Conservation (phyloP, 768 basidiomycete genomes). For the Russula brevipes region DNA sequence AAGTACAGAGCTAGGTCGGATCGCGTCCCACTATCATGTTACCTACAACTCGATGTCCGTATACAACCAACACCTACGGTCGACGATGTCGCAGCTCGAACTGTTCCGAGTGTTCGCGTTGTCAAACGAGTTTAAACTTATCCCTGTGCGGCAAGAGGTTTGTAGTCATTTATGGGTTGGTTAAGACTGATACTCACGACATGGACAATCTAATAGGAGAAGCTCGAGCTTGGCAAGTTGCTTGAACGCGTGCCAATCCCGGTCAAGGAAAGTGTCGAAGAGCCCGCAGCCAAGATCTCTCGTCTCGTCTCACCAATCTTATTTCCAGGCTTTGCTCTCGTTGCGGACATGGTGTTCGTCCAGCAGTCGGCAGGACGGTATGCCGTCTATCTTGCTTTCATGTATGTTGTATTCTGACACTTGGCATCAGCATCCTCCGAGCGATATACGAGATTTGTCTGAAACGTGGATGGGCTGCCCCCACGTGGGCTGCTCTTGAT, state of each 20-base stretch:
- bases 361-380: slow-evolving; percentile 94
- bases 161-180: slow-evolving; percentile 13
- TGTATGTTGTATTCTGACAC: slow-evolving; percentile 5
- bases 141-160: slow-evolving; percentile 76
- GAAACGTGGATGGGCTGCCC: slow-evolving; percentile 96
- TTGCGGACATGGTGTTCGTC: slow-evolving; percentile 93
- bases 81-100: slow-evolving; percentile 84
- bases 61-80: slow-evolving; percentile 89
- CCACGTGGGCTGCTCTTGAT: slow-evolving; percentile 85
- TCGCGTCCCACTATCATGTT: slow-evolving; percentile 94
- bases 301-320: not conserved
- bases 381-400: slow-evolving; percentile 22
- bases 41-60: slow-evolving; percentile 93
- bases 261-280: slow-evolving; percentile 93
- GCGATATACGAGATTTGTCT: slow-evolving; percentile 98
- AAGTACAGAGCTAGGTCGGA: slow-evolving; percentile 87
- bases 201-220: slow-evolving; percentile 46
- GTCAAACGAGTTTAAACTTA: slow-evolving; percentile 90
- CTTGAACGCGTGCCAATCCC: slow-evolving; percentile 95
- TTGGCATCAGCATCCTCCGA: slow-evolving; percentile 64
- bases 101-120: slow-evolving; percentile 93
- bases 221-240: slow-evolving; percentile 83
- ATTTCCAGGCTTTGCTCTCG: slow-evolving; percentile 67
- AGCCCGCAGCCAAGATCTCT: slow-evolving; percentile 87
- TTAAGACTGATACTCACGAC: not conserved